These are phyloP conservation scores for Fusarium virguliforme DNA, from an alignment of 2,329 filamentous ascomycete genomes.

Conservation along the genomic window DNA sequence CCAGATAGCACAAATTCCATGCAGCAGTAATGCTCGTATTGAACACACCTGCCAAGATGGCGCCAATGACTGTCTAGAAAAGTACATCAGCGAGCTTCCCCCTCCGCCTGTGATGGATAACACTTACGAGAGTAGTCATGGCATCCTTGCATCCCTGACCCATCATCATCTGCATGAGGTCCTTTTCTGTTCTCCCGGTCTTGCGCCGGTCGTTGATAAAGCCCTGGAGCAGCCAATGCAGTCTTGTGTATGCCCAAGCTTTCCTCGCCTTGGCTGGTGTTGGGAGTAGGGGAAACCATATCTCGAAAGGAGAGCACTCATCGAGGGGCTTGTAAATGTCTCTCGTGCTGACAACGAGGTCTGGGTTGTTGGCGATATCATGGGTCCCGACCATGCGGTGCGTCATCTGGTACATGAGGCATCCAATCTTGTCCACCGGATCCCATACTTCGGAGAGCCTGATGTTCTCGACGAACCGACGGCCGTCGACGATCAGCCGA, in stretches of 20 bases:
- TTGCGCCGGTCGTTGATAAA: conserved; percentile 11
- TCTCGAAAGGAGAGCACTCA: conserved; percentile 14
- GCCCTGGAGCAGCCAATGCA: conserved; percentile 9
- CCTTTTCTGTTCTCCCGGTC: neutral
- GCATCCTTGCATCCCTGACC: conserved; percentile 10
- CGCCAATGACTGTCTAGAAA: conserved; percentile 14
- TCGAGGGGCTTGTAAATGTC: conserved; percentile 14
- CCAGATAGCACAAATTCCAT: conserved; percentile 14
- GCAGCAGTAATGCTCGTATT: conserved; percentile 12
- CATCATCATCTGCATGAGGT: conserved; percentile 25
- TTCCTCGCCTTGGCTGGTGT: conserved; percentile 9
- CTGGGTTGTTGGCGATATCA: conserved; percentile 11
- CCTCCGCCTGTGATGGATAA: neutral
- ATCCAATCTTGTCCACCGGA: neutral
- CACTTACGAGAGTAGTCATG: conserved; percentile 1
- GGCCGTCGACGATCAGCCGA: conserved; percentile 11
- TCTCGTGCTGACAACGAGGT: conserved; percentile 5
- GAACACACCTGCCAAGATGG: conserved; percentile 19
- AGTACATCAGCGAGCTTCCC: neutral
- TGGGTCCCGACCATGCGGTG: conserved; percentile 22
- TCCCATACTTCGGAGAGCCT: neutral
- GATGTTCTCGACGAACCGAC: neutral
- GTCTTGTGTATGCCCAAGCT: conserved; percentile 15
- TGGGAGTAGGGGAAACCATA: conserved; percentile 20
- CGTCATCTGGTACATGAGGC: conserved; percentile 18